Conservation (phyloP, 495 filamentous ascomycete species). For the Xylaria bambusicola region DNA sequence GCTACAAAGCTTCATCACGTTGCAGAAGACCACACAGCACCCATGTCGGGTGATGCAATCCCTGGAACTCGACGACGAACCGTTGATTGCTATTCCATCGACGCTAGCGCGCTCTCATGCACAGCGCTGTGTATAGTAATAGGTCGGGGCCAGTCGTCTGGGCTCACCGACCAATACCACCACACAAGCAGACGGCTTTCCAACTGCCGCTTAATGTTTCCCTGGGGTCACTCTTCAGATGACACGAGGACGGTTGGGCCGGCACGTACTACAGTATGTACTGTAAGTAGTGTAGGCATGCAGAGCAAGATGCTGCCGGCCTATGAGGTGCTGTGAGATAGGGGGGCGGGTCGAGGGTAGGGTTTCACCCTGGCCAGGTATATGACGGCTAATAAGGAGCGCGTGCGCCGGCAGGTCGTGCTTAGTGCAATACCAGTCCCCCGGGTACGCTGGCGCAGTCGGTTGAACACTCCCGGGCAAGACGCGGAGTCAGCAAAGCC, state of each 20-base stretch:
- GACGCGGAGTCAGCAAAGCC: conserved; percentile 21
- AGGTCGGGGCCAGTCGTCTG: conserved; percentile 8
- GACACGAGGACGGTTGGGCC: conserved; percentile 15
- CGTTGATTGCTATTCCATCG: not conserved
- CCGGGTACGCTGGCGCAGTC: conserved; percentile 18
- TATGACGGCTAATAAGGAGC: conserved; percentile 24
- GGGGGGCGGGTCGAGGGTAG: not conserved
- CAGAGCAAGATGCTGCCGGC: conserved; percentile 7
- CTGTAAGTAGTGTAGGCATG: too few relatives aligned
- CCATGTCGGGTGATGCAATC: conserved; percentile 5
- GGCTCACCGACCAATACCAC: conserved; percentile 16
- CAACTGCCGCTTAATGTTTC: conserved; percentile 22
- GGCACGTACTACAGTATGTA: too few relatives aligned
- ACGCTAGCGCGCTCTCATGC: not conserved
- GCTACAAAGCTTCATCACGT: conserved; percentile 1
- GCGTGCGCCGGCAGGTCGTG: conserved; percentile 23
- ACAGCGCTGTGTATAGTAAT: not conserved
- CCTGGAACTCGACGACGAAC: not conserved
- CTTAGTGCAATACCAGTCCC: conserved; percentile 25
- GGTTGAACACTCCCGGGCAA: conserved; percentile 17
- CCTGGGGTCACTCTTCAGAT: conserved; percentile 14
- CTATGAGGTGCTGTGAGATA: conserved; percentile 21
- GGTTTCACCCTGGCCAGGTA: conserved; percentile 17
- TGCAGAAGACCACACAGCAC: conserved; percentile 9
- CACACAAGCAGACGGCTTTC: conserved; percentile 1